Conservation (phyloP, 129 eudicot genomes). For the Cynara cardunculus region DNA sequence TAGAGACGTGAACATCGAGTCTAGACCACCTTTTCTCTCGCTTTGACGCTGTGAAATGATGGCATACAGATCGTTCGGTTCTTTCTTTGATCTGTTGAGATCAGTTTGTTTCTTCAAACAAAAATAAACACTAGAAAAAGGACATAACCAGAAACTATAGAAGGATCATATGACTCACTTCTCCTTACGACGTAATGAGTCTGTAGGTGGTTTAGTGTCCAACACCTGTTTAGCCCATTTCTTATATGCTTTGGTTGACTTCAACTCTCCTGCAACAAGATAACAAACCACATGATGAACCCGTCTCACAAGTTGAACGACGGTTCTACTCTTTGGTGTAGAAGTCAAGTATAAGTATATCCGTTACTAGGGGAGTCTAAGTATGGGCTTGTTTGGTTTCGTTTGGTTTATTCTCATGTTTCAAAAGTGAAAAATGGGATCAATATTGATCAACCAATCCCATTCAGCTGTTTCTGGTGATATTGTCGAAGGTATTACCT, state of each 20-base stretch:
- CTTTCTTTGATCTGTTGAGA: constrained; percentile 44
- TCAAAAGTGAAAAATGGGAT: not conserved
- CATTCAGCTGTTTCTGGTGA: not conserved
- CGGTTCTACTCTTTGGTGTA: not conserved
- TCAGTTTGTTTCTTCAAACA: not conserved
- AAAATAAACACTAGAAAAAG: not conserved
- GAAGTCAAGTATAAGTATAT: not conserved
- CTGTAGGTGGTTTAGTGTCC: constrained; percentile 68
- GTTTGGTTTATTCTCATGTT: not conserved
- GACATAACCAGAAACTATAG: not conserved
- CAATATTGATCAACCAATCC: not conserved
- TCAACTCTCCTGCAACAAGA: constrained; percentile 44
- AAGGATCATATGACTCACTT: constrained; percentile 44
- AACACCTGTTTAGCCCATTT: constrained; percentile 74
- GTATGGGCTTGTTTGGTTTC: not conserved
- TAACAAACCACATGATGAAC: not conserved
- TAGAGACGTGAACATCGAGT: constrained; percentile 79
- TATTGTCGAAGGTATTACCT: constrained; percentile 34
- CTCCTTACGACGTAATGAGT: constrained; percentile 36
- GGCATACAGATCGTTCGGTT: constrained; percentile 55
- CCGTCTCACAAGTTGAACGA: not conserved
- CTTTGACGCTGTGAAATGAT: constrained; percentile 53
- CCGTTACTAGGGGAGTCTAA: no score
- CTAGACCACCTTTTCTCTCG: constrained; percentile 63
- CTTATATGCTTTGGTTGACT: constrained; percentile 62